phyloP scores from a whole-genome alignment of 306 rosid species.

The Castanospermum australe region DNA sequence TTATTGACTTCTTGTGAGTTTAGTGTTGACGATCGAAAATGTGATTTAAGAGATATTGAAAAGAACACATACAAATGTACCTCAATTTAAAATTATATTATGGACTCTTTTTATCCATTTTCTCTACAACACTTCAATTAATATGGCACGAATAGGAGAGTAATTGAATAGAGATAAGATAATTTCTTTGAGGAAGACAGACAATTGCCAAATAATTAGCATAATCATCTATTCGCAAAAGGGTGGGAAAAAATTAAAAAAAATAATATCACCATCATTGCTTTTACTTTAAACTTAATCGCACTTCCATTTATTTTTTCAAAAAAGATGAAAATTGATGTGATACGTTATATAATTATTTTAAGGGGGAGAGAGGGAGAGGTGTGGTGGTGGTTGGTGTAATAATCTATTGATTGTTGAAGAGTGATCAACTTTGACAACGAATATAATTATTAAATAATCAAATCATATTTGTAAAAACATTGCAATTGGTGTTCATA shows the following conservation, averaged over 20 bases:
- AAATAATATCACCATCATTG: neutral
- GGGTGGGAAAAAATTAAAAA: neutral
- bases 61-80: neutral
- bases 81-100: neutral
- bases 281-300: neutral
- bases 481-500: slow-evolving; percentile 13
- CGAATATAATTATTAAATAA: neutral
- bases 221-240: slow-evolving; percentile 2
- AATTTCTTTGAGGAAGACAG: neutral
- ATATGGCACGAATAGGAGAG: neutral
- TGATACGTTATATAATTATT: neutral
- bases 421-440: slow-evolving; percentile 16
- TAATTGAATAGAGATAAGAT: neutral
- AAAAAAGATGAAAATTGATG: neutral
- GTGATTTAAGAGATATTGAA: neutral
- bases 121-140: neutral
- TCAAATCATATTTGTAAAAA: neutral
- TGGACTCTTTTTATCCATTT: neutral
- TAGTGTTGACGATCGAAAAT: neutral
- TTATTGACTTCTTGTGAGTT: neutral
- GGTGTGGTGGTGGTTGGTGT: slow-evolving; percentile 20
- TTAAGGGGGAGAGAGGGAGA: neutral
- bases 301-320: neutral
- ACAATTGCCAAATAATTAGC: neutral
- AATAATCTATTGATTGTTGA: slow-evolving; percentile 21